Conservation (phyloP, 495 filamentous ascomycete species). For the Wilcoxina mikolae region DNA sequence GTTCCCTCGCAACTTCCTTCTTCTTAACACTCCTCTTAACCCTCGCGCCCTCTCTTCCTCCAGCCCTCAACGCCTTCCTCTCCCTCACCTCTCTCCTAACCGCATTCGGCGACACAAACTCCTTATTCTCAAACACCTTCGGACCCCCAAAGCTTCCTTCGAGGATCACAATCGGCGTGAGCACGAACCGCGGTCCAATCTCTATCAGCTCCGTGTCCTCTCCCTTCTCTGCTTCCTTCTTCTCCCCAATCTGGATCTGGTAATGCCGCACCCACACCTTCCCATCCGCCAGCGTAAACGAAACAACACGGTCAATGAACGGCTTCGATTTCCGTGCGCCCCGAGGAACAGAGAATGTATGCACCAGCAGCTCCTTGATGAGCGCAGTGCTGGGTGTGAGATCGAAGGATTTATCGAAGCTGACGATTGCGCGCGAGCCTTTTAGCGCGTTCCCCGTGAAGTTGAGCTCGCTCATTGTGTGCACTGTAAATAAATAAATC, state of each 20-base stretch:
- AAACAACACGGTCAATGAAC: conserved; percentile 88
- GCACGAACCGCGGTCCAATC: conserved; percentile 86
- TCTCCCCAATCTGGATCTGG: conserved; percentile 51
- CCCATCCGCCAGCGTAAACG: conserved; percentile 79
- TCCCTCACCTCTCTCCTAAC: conserved; percentile 64
- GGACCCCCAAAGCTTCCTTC: conserved; percentile 93
- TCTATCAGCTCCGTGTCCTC: conserved; percentile 65
- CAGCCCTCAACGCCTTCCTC: conserved; percentile 60
- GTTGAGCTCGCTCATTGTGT: conserved; percentile 91
- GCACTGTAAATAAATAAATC: too few species aligned
- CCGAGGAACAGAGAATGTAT: conserved; percentile 88
- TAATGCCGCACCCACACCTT: conserved; percentile 96
- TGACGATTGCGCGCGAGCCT: conserved; percentile 84
- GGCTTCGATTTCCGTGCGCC: conserved; percentile 79
- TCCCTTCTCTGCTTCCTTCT: conserved; percentile 32
- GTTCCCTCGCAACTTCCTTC: conserved; percentile 57
- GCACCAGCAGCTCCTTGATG: conserved; percentile 74
- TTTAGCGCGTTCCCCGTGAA: conserved; percentile 95
- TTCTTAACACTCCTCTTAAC: conserved; percentile 59
- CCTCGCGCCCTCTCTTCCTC: conserved; percentile 53
- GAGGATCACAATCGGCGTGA: conserved; percentile 90
- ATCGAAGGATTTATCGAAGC: conserved; percentile 79
- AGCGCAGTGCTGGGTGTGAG: conserved; percentile 52
- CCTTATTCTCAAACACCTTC: conserved; percentile 96
- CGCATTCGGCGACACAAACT: conserved; percentile 93